Conservation (phyloP, 768 basidiomycete species). For the Suillus brevipes region DNA sequence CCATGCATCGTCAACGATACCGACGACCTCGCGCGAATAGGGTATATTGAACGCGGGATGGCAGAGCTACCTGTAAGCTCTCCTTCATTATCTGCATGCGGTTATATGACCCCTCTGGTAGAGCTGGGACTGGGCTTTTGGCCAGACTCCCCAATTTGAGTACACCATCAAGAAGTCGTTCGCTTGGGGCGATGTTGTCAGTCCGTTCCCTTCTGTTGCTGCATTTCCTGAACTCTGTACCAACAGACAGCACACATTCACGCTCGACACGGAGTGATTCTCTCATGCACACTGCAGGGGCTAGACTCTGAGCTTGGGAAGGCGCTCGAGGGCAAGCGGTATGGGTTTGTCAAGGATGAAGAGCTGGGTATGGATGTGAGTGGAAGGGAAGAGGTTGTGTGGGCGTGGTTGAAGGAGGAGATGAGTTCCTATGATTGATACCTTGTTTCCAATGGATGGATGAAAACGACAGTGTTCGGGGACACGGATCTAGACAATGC, state of each 20-base stretch:
- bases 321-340: slow-evolving; percentile 36
- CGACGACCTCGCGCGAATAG: slow-evolving; percentile 42
- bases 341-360: slow-evolving; percentile 38
- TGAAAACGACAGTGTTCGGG: neutral
- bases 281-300: slow-evolving; percentile 37
- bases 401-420: slow-evolving; percentile 24
- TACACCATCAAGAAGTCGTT: slow-evolving; percentile 52
- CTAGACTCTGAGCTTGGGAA: slow-evolving; percentile 19
- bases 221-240: slow-evolving; percentile 2
- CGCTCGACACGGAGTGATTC: slow-evolving; percentile 68
- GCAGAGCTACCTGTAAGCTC: slow-evolving; percentile 68
- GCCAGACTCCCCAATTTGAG: slow-evolving; percentile 92
- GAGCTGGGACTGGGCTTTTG: slow-evolving; percentile 94
- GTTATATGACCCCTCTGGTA: slow-evolving; percentile 28
- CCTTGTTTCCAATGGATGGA: neutral
- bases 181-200: slow-evolving; percentile 52
- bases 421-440: slow-evolving; percentile 19
- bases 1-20: slow-evolving; percentile 46
- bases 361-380: slow-evolving; percentile 9
- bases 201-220: slow-evolving; percentile 15
- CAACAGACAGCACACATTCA: slow-evolving; percentile 47
- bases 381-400: slow-evolving; percentile 23
- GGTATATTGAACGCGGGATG: slow-evolving; percentile 69
- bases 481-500: neutral
- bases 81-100: neutral